Evolutionary conservation across 768 basidiomycete genomes (phyloP).

Genomic region (Calvatia gigantea): DNA sequence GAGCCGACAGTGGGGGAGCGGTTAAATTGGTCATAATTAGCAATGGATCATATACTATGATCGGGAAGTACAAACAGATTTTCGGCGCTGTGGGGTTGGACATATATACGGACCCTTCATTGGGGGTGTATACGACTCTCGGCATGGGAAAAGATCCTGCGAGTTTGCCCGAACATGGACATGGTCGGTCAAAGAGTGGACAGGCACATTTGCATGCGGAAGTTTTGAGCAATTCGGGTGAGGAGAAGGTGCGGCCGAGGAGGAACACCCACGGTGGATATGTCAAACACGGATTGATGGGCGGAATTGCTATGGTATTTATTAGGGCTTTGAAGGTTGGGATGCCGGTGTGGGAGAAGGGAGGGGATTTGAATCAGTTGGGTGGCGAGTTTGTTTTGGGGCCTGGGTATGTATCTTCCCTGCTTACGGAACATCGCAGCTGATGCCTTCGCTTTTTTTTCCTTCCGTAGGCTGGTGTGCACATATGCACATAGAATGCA

Average conservation of each 20-base stretch:
- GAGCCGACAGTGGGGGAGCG: slow-evolving; percentile 16
- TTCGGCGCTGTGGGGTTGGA: slow-evolving; percentile 55
- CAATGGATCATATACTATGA: slow-evolving; percentile 74
- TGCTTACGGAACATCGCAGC: background rate
- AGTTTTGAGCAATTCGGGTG: background rate
- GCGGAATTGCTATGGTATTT: slow-evolving; percentile 74
- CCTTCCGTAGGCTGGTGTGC: slow-evolving; percentile 52
- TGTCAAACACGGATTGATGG: slow-evolving; percentile 59
- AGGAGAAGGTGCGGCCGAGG: background rate
- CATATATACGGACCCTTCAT: slow-evolving; percentile 77
- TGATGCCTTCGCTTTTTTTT: background rate
- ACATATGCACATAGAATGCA: slow-evolving; percentile 86
- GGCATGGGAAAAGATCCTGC: slow-evolving; percentile 41
- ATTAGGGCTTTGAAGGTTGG: slow-evolving; percentile 65
- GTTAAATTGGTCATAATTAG: slow-evolving; percentile 72
- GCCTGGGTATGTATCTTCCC: slow-evolving; percentile 32
- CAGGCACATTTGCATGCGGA: slow-evolving; percentile 7
- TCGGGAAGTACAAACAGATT: slow-evolving; percentile 74
- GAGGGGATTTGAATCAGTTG: slow-evolving; percentile 73
- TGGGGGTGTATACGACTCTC: slow-evolving; percentile 64
- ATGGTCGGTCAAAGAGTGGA: slow-evolving; percentile 9
- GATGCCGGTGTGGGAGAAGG: slow-evolving; percentile 81
- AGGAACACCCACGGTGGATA: slow-evolving; percentile 38
- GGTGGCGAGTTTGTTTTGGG: slow-evolving; percentile 82
- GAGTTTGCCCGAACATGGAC: slow-evolving; percentile 3